Conservation (phyloP, 805 yeast species). For the Jamesozyma spencerorum region DNA sequence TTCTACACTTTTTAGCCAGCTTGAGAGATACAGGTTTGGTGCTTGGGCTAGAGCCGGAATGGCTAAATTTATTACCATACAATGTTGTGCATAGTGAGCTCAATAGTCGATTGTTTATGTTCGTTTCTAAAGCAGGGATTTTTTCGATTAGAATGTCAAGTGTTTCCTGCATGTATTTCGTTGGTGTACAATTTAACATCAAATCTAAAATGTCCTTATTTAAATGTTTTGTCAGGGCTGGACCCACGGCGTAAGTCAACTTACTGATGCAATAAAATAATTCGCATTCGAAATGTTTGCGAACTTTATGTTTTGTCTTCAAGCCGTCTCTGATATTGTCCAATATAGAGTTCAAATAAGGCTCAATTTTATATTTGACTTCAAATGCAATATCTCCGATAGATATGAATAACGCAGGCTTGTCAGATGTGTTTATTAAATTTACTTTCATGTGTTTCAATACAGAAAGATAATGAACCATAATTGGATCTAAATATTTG, state of each 20-base stretch:
- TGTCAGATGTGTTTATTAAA: constrained; percentile 37
- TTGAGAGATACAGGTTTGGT: constrained; percentile 47
- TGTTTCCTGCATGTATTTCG: constrained; percentile 74
- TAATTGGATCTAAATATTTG: constrained; percentile 68
- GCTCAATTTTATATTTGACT: constrained; percentile 75
- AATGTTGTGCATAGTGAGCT: constrained; percentile 64
- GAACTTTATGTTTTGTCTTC: constrained; percentile 37
- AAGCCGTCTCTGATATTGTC: constrained; percentile 77
- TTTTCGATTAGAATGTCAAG: constrained; percentile 55
- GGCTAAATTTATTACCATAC: constrained; percentile 71
- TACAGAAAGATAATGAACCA: constrained; percentile 68
- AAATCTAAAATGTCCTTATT: constrained; percentile 73
- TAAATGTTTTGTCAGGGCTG: constrained; percentile 81
- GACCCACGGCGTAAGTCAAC: constrained; percentile 82
- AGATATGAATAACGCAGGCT: constrained; percentile 64
- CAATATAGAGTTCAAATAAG: constrained; percentile 80
- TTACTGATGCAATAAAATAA: constrained; percentile 83
- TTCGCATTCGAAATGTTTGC: constrained; percentile 74
- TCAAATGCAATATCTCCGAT: constrained; percentile 73
- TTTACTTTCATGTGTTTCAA: constrained; percentile 51
- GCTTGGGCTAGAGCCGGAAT: constrained; percentile 79
- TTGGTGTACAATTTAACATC: constrained; percentile 72
- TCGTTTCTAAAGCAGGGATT: constrained; percentile 70
- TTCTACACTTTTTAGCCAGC: constrained; percentile 72
- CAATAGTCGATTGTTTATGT: constrained; percentile 62